Conservation (phyloP, 495 filamentous ascomycete species). For the Neurospora sp. region DNA sequence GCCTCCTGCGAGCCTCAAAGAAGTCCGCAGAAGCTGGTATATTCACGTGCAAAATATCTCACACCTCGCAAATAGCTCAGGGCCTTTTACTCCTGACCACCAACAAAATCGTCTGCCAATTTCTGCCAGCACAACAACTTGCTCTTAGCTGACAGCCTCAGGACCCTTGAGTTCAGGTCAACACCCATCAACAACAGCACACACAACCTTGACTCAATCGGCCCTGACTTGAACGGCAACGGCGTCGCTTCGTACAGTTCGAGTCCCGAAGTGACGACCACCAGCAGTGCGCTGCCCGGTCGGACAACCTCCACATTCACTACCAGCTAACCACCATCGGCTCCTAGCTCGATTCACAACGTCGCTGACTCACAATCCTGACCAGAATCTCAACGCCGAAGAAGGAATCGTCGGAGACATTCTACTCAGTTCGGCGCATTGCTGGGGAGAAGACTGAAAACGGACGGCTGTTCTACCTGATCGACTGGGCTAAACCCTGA, state of each 20-base stretch:
- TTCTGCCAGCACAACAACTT: neutral
- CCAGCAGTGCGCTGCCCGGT: conserved; percentile 32
- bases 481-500: conserved; percentile 34
- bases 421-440: no score
- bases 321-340: conserved; percentile 17
- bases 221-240: conserved; percentile 23
- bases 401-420: no score
- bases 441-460: no score
- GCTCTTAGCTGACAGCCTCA: neutral
- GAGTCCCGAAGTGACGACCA: conserved; percentile 34
- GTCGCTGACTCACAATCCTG: conserved; percentile 15
- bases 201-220: conserved; percentile 6
- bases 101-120: neutral
- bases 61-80: neutral
- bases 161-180: neutral
- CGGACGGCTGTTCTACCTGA: no score
- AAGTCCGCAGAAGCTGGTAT: neutral
- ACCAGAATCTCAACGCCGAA: conserved; percentile 42
- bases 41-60: neutral
- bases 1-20: neutral
- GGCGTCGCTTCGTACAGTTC: conserved; percentile 12
- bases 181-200: conserved; percentile 16
- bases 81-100: neutral
- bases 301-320: conserved; percentile 45
- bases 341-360: conserved; percentile 14